These are phyloP conservation scores for Actinomucor elegans DNA, from an alignment of 371 early-diverging fungal genomes.

Conservation along the genomic window DNA sequence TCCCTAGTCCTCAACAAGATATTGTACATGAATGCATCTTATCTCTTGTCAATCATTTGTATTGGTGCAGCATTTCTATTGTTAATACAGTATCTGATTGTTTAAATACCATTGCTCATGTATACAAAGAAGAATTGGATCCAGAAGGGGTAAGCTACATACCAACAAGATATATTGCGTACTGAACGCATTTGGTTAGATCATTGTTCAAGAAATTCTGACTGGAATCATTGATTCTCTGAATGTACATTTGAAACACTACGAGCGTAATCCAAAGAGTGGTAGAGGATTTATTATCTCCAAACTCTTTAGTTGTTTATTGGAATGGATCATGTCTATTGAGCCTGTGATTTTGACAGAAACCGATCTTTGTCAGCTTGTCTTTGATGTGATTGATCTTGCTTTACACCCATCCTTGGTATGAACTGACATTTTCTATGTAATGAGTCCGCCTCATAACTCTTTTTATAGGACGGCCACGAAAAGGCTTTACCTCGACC, in stretches of 20 bases:
- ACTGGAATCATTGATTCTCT: slow-evolving; percentile 68
- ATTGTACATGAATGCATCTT: slow-evolving; percentile 60
- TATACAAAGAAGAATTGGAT: slow-evolving; percentile 55
- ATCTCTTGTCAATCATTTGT: slow-evolving; percentile 68
- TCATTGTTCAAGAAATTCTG: slow-evolving; percentile 62
- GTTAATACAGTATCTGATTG: slow-evolving; percentile 71
- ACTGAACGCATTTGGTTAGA: slow-evolving; percentile 20
- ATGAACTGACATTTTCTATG: too few relatives aligned
- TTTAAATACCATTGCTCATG: slow-evolving; percentile 64
- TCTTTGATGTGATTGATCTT: slow-evolving; percentile 74
- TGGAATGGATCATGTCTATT: slow-evolving; percentile 78
- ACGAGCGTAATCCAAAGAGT: slow-evolving; percentile 41
- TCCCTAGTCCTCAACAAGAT: slow-evolving; percentile 38
- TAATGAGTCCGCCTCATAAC: too few relatives aligned
- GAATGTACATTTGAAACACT: slow-evolving; percentile 66
- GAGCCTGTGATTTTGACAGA: slow-evolving; percentile 61
- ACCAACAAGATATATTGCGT: not conserved
- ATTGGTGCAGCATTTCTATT: slow-evolving; percentile 59
- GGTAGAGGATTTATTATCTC: slow-evolving; percentile 61
- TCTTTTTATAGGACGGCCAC: not conserved
- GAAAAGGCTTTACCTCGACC: slow-evolving; percentile 14
- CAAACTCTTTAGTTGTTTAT: slow-evolving; percentile 66
- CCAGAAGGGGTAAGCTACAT: slow-evolving; percentile 53
- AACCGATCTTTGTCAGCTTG: slow-evolving; percentile 63
- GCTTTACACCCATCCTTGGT: slow-evolving; percentile 48